A percentile compares a stretch with the other conserved stretches of the same genome.
phyloP scores from a whole-genome alignment of 1,139 yeast species.

The Debaryomycetaceae sp. region DNA sequence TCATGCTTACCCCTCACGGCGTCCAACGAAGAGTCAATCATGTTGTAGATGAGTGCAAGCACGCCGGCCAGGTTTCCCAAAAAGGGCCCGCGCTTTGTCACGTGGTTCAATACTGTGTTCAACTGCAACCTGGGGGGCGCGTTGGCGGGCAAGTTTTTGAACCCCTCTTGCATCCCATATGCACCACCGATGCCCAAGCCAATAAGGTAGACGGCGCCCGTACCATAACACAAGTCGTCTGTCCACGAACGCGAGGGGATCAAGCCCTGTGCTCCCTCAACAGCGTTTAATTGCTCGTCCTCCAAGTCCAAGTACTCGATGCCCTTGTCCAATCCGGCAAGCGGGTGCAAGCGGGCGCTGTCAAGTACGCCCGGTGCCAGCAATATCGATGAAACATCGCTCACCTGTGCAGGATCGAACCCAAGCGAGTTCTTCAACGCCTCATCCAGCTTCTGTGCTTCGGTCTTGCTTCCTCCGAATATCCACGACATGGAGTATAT shows the following conservation, averaged over 20 bases:
- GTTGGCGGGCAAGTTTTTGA: conserved; percentile 66
- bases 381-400: conserved; percentile 61
- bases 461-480: conserved; percentile 48
- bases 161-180: conserved; percentile 83
- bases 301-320: conserved; percentile 89
- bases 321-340: conserved; percentile 88
- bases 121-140: conserved; percentile 75
- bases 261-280: conserved; percentile 86
- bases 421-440: conserved; percentile 44
- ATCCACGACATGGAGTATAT: conserved; percentile 56
- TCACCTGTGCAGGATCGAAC: conserved; percentile 63
- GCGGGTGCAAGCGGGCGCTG: conserved; percentile 77
- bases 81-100: conserved; percentile 94
- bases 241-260: conserved; percentile 96
- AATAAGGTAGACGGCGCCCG: conserved; percentile 86
- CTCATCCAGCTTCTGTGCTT: conserved; percentile 22
- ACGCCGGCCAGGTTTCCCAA: conserved; percentile 95
- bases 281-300: conserved; percentile 61
- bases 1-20: conserved; percentile 85
- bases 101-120: conserved; percentile 84
- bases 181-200: conserved; percentile 83
- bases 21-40: conserved; percentile 77
- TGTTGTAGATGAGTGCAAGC: conserved; percentile 81
- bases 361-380: conserved; percentile 63
- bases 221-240: conserved; percentile 95